Evolutionary conservation across 495 filamentous ascomycete genomes (phyloP).

Genomic region (Usnea hakonensis): DNA sequence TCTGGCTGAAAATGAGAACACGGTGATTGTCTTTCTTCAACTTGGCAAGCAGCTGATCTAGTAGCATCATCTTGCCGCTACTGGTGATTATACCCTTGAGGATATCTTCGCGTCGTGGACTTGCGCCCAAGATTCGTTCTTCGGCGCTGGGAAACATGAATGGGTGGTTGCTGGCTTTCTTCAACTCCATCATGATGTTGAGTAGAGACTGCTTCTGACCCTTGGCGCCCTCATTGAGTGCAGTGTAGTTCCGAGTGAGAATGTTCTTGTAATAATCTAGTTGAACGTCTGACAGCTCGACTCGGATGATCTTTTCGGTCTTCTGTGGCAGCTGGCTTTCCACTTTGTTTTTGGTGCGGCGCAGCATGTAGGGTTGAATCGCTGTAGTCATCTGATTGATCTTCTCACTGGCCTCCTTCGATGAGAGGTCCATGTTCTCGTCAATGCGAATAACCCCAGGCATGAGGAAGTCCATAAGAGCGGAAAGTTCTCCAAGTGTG

Average conservation of each 20-base stretch:
- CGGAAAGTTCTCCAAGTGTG: constrained; percentile 82
- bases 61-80: constrained; percentile 98
- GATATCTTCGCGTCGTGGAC: constrained; percentile 72
- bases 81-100: constrained; percentile 86
- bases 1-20: constrained; percentile 97
- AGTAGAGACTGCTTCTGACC: constrained; percentile 90
- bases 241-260: constrained; percentile 90
- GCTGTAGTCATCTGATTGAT: constrained; percentile 61
- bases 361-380: constrained; percentile 85
- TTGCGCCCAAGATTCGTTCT: constrained; percentile 71
- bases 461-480: constrained; percentile 91
- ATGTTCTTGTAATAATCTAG: constrained; percentile 99
- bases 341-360: constrained; percentile 94
- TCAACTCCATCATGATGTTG: constrained; percentile 99
- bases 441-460: constrained; percentile 82
- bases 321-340: constrained; percentile 94
- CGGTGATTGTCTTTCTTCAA: constrained; percentile 86
- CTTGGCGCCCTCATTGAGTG: constrained; percentile 77
- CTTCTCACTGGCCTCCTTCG: constrained; percentile 60
- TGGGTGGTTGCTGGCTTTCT: constrained; percentile 97
- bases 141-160: constrained; percentile 96
- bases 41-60: constrained; percentile 87
- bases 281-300: constrained; percentile 91
- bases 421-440: constrained; percentile 74
- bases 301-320: constrained; percentile 96